Base-by-base conservation (phyloP, 2,329 filamentous ascomycete genomes). In the Phyllosticta paracitricarpa region DNA sequence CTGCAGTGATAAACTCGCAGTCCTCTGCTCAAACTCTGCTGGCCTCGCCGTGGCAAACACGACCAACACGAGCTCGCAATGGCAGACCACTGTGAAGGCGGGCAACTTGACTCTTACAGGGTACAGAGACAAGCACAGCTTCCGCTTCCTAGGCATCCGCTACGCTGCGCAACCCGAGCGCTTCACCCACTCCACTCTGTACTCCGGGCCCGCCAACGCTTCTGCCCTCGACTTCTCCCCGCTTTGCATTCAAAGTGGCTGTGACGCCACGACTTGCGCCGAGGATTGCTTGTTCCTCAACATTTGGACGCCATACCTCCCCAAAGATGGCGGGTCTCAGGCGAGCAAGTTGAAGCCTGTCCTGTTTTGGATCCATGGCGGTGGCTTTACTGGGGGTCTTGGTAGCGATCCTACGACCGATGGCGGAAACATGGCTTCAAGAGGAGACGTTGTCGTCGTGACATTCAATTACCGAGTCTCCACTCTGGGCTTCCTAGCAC, bases 131-230 rank as follows among this genome's bases (percentile, higher is more conserved):
- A 74, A 71, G n/a, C 70, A 75, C 24, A 76, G 75, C 12, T 83
- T 82, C 65, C 78, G 80, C 5, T 82, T 82, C 65, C 70, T 79
- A 19, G 80, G 79, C 17, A 68, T 82, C 35, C 75, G 77, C 58
- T 81, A 80, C 63, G 79, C 77, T 2, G 64, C 73, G 0, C 71
- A 75, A 59, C 78, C 79, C 1, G 66, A 73, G 59, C 71, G 79
- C 19, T 81, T 81, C 66, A 73, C 73, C 0, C 77, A 82, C 63
- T 74, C 79, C 0, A 68, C 66, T 17, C 69, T 70, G 1, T 78
- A 79, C 62, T 64, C 69, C 24, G 75, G 65, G 17, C 64, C 64
- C 3, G 52, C 61, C 35, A 66, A 69, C 6, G 69, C 70, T 17
- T 68, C 72, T n/a, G 76, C 75, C 1, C 68, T 74, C 6, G 60